Evolutionary conservation across 225 moss, liverwort and hornwort genomes (phyloP), one percentile per base, ranked within the genome.

Genomic region (Pleurozium schreberi): DNA sequence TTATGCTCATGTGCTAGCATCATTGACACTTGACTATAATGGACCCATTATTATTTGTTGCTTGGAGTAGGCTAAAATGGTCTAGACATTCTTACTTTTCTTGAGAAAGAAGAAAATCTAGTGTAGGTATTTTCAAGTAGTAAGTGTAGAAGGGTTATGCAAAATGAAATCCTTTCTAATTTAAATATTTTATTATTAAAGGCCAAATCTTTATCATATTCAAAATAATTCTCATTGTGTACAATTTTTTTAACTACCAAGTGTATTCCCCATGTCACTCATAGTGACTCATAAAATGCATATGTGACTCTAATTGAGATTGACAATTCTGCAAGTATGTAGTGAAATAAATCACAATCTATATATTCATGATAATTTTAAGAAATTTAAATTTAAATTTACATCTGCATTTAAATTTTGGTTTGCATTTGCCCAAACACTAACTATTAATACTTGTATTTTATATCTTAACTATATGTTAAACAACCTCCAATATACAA

Each of bases 231-330:
- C 4, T 33, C 30, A 75, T 75, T 75, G 6, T 28, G 5, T 47
- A 1, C 12, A 34, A 34, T 13, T 5, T 33, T 50, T 75, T 34
- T 33, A 34, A 20, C 3, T 30, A 8, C 13, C 31, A 33, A 33
- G 8, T 14, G 9, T 10, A 43, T 10, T 76, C 5, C 0, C 5
- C 0, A 26, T 18, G 11, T 27, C 7, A 57, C 3, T 79, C 0
- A 57, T n/a, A 26, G 11, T 6, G 3, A 26, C n/a, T 55, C 1
- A n/a, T 38, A 17, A 57, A n/a, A 75, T 13, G 0, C 8, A 21
- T 33, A 20, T 33, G 31, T 47, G 7, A 0, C 19, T 49, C 11
- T 12, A 31, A 49, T 75, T 12, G 0, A 31, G 2, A 50, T 50
- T 75, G 5, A 28, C 3, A 33, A 50, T 20, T 75, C 0, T 12